Conservation (phyloP, 106 monocot species). For the Dendrobium chrysotoxum region DNA sequence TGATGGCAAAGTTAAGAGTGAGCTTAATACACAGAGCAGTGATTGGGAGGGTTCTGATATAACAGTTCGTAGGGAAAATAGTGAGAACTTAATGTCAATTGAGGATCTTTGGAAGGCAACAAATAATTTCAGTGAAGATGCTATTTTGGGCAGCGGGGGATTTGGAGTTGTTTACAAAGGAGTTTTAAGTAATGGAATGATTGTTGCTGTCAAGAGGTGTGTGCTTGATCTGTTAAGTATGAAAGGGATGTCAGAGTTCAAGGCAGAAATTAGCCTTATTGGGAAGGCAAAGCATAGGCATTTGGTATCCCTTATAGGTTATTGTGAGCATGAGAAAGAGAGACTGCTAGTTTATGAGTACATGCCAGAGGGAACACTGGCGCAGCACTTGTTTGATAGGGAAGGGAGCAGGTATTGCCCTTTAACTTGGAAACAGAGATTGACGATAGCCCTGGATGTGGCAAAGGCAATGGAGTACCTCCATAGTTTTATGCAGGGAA, state of each 20-base stretch:
- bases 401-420: constrained; percentile 23
- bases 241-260: constrained; percentile 66
- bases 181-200: constrained; percentile 39
- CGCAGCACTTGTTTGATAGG: constrained; percentile 56
- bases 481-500: constrained; percentile 78
- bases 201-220: constrained; percentile 75
- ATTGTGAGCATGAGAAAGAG: constrained; percentile 63
- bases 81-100: constrained; percentile 41
- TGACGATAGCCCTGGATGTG: constrained; percentile 77
- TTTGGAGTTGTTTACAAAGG: constrained; percentile 91
- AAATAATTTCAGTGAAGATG: constrained; percentile 45
- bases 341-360: constrained; percentile 83
- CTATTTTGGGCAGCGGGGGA: constrained; percentile 69
- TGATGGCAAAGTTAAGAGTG: constrained; percentile 10
- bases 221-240: constrained; percentile 39
- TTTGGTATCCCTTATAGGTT: constrained; percentile 70
- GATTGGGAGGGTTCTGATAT: neutral
- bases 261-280: constrained; percentile 76
- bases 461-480: constrained; percentile 86
- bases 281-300: constrained; percentile 70
- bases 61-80: neutral
- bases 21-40: constrained; percentile 38
- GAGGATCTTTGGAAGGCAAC: constrained; percentile 58
- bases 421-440: constrained; percentile 80
- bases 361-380: constrained; percentile 77